phyloP scores from a whole-genome alignment of 1,284 basidiomycete genomes.

The Coniophora puteana region DNA sequence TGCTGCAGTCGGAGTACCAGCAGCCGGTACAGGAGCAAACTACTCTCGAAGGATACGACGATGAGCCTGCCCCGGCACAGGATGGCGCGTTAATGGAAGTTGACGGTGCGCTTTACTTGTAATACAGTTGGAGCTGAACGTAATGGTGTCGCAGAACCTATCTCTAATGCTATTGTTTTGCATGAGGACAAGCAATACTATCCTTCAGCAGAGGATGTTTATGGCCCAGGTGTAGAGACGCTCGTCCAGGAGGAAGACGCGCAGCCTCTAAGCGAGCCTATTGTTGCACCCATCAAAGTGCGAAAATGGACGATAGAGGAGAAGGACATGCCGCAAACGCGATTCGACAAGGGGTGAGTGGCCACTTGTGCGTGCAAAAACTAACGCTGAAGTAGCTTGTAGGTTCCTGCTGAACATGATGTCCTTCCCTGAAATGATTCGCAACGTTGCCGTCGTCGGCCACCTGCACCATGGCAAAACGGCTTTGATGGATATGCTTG shows the following conservation, averaged over 20 bases:
- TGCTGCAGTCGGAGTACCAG: conserved; percentile 47
- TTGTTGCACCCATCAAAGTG: conserved; percentile 92
- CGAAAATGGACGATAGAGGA: conserved; percentile 91
- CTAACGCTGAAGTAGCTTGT: conserved; percentile 13
- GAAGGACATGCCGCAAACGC: conserved; percentile 89
- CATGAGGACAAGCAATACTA: conserved; percentile 99
- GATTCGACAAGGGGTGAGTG: conserved; percentile 89
- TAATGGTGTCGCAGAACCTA: conserved; percentile 45
- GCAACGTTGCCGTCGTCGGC: conserved; percentile 93
- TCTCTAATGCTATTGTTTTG: conserved; percentile 84
- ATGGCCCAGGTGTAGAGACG: conserved; percentile 93
- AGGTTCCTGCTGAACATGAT: conserved; percentile 94
- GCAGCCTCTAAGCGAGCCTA: conserved; percentile 93
- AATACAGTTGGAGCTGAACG: conserved; percentile 2
- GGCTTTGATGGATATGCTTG: conserved; percentile 93
- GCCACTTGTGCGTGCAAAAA: not conserved
- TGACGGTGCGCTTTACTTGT: conserved; percentile 54
- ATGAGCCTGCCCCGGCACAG: conserved; percentile 50
- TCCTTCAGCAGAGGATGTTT: conserved; percentile 88
- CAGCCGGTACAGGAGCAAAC: conserved; percentile 34
- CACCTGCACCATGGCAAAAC: conserved; percentile 99
- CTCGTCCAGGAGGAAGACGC: conserved; percentile 98
- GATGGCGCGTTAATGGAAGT: conserved; percentile 76
- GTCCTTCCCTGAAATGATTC: conserved; percentile 90
- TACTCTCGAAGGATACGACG: conserved; percentile 76